Conservation (phyloP, 2,329 filamentous ascomycete species). For the Scorias spongiosa region DNA sequence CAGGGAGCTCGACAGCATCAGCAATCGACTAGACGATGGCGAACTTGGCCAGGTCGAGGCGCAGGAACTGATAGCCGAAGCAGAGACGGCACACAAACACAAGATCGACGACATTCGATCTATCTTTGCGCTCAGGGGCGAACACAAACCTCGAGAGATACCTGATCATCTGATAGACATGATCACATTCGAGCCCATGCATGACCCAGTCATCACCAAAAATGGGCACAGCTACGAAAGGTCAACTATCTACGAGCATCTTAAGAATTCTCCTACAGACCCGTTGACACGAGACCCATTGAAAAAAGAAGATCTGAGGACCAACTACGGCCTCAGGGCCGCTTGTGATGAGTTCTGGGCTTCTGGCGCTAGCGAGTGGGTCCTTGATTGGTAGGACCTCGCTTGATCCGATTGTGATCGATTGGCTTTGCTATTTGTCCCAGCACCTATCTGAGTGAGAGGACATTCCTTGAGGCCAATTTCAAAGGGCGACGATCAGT, state of each 20-base stretch:
- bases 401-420: neutral
- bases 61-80: slow-evolving; percentile 32
- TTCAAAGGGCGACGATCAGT: too few relatives aligned
- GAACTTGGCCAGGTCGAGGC: slow-evolving; percentile 30
- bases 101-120: slow-evolving; percentile 30
- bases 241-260: slow-evolving; percentile 68
- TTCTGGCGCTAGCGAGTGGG: slow-evolving; percentile 80
- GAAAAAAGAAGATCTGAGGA: slow-evolving; percentile 51
- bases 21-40: slow-evolving; percentile 14
- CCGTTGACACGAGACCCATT: slow-evolving; percentile 72
- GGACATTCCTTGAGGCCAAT: too few relatives aligned
- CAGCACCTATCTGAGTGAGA: too few relatives aligned
- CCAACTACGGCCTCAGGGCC: slow-evolving; percentile 66
- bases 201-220: slow-evolving; percentile 45
- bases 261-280: slow-evolving; percentile 60
- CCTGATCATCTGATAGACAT: slow-evolving; percentile 67
- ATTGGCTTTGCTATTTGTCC: too few relatives aligned
- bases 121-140: slow-evolving; percentile 33
- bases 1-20: slow-evolving; percentile 23
- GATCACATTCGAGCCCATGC: slow-evolving; percentile 21
- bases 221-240: slow-evolving; percentile 86
- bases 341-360: slow-evolving; percentile 76
- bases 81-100: slow-evolving; percentile 24
- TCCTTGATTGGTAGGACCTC: slow-evolving; percentile 13
- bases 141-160: slow-evolving; percentile 38